Conservation (phyloP, 495 filamentous ascomycete species). For the Sphaerosporella brunnea region DNA sequence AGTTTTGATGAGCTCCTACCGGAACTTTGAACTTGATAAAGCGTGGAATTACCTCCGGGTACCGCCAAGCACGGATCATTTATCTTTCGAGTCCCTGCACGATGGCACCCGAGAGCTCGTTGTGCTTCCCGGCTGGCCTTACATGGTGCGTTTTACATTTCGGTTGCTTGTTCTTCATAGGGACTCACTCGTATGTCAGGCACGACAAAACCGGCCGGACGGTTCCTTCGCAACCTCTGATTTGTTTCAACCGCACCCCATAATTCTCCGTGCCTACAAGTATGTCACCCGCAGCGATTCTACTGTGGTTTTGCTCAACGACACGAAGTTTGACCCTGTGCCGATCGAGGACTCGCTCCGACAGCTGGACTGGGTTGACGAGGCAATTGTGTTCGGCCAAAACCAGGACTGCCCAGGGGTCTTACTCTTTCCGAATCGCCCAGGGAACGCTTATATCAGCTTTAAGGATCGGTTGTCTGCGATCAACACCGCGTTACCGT, state of each 20-base stretch:
- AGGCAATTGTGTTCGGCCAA: conserved; percentile 42
- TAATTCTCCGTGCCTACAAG: conserved; percentile 43
- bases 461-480: conserved; percentile 30
- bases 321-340: conserved; percentile 52
- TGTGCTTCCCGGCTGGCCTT: conserved; percentile 41
- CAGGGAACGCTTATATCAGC: not conserved
- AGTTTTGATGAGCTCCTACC: conserved; percentile 27
- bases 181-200: conserved; percentile 10
- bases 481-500: conserved; percentile 7
- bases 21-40: conserved; percentile 35
- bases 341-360: conserved; percentile 42
- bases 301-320: conserved; percentile 44
- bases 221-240: conserved; percentile 41
- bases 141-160: conserved; percentile 34
- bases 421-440: conserved; percentile 32
- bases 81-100: conserved; percentile 38
- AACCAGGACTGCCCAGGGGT: conserved; percentile 35
- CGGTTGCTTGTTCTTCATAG: too few relatives aligned
- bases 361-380: conserved; percentile 34
- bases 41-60: conserved; percentile 50
- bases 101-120: conserved; percentile 41
- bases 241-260: conserved; percentile 44
- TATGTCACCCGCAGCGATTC: conserved; percentile 46
- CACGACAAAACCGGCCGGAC: conserved; percentile 12
- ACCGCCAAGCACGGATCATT: conserved; percentile 5